These are phyloP conservation scores for Lactarius deliciosus DNA, from an alignment of 768 basidiomycete genomes.

Conservation along the genomic window DNA sequence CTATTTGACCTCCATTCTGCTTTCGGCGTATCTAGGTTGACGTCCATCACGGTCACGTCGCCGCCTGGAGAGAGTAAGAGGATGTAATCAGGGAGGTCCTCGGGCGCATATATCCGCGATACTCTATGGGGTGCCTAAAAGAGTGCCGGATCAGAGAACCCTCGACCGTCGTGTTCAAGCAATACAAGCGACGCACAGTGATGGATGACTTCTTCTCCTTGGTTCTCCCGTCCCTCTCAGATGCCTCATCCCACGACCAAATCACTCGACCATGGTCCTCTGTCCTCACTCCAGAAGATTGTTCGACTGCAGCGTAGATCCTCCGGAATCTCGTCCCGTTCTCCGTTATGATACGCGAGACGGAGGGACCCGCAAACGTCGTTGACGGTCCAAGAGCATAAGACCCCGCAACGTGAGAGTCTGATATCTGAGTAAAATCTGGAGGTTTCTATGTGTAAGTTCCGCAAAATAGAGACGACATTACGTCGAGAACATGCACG, in stretches of 20 bases:
- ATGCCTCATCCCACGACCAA: constrained; percentile 30
- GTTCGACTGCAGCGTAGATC: constrained; percentile 25
- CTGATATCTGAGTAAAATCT: constrained; percentile 18
- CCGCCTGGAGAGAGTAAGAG: constrained; percentile 40
- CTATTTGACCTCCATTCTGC: constrained; percentile 27
- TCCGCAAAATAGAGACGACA: constrained; percentile 30
- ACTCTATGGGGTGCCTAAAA: constrained; percentile 47
- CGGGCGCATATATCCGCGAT: constrained; percentile 40
- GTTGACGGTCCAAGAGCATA: constrained; percentile 30
- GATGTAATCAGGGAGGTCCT: constrained; percentile 33
- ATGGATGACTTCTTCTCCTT: constrained; percentile 51
- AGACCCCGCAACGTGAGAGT: constrained; percentile 24
- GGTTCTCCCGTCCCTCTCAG: constrained; percentile 39
- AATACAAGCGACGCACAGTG: constrained; percentile 10
- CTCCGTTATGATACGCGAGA: constrained; percentile 19
- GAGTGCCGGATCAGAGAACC: constrained; percentile 1
- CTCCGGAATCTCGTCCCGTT: constrained; percentile 22
- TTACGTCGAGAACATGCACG: constrained; percentile 71
- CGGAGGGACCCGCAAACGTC: constrained; percentile 28
- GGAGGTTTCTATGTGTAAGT: not conserved
- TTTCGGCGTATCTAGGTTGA: constrained; percentile 34
- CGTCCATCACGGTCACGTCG: constrained; percentile 37
- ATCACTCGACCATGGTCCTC: constrained; percentile 26
- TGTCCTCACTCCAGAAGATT: constrained; percentile 1
- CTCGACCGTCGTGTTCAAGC: constrained; percentile 12